Base-by-base conservation (phyloP, 305 asterid species). In the Ilex paraguariensis region DNA sequence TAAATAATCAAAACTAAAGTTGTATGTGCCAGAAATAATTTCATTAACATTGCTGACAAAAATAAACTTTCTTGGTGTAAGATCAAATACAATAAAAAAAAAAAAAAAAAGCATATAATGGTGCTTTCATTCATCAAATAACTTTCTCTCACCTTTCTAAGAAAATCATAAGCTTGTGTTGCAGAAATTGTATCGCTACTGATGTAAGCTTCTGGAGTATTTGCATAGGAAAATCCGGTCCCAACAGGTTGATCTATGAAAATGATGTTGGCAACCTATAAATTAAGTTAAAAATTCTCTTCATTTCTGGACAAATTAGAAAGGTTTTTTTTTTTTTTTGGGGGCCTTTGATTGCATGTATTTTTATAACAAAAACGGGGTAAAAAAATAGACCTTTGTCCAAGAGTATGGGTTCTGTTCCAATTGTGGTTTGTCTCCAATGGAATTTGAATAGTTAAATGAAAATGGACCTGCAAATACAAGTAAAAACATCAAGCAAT, bases 371-470 rank as follows among this genome's bases (percentile, higher is more conserved):
- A 5, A 36, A 36, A 5, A 8, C 9, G 0, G 42, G 28, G 42
- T 7, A 36, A 36, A 8, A 54, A 14, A 3, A 4, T 46, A 33
- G 52, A 73, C 83, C 84, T 75, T 75, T 13, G 79, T 67, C 79
- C 83, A 77, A 0, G 81, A 64, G 64, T 72, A 59, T 3, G 68
- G 67, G 55, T 71, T 75, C 10, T 54, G 39, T 50, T 40, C 45
- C 39, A 77, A 52, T 12, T 53, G 13, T 0, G 83, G 86, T 36
- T 60, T 65, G 54, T 49, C n/a, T 14, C 69, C 74, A 56, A 0
- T 30, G 33, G 75, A 72, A 33, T 72, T 75, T 64, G 66, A 69
- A 59, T 65, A 75, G 46, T 81, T 81, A 55, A 81, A 50, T 0
- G 44, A 55, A 46, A 81, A 36, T 10, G 86, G 84, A 12, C 83